phyloP scores from a whole-genome alignment of 345 rosid genomes.

The Populus ilicifolia region DNA sequence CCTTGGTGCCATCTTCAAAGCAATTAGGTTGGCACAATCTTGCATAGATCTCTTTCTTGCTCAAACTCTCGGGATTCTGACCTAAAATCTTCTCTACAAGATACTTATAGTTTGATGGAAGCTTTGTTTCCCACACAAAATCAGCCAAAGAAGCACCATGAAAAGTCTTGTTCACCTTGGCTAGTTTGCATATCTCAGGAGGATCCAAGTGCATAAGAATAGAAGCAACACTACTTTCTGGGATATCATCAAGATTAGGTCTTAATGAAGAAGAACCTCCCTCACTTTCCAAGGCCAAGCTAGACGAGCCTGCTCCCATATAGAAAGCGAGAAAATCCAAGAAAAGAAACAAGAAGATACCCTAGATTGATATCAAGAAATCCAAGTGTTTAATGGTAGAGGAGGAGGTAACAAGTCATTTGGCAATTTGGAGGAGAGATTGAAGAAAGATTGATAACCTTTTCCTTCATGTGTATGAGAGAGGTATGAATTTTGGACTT shows the following conservation, averaged over 20 bases:
- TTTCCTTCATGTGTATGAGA: slow-evolving; percentile 30
- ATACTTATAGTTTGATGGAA: slow-evolving; percentile 68
- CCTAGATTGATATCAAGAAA: neutral
- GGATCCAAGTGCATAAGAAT: slow-evolving; percentile 70
- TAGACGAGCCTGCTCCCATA: slow-evolving; percentile 68
- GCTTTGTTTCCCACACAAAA: slow-evolving; percentile 76
- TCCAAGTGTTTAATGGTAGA: slow-evolving; percentile 38
- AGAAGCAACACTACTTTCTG: slow-evolving; percentile 64
- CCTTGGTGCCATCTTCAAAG: slow-evolving; percentile 73
- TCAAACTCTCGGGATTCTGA: slow-evolving; percentile 21
- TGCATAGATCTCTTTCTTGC: slow-evolving; percentile 63
- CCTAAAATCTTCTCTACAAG: slow-evolving; percentile 47
- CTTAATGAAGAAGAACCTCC: neutral
- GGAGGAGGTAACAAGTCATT: slow-evolving; percentile 48
- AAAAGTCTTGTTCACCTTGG: slow-evolving; percentile 54
- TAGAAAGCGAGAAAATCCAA: slow-evolving; percentile 1
- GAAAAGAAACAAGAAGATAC: neutral
- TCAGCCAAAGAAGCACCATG: slow-evolving; percentile 66
- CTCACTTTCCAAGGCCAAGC: slow-evolving; percentile 22
- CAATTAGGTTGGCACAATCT: slow-evolving; percentile 52
- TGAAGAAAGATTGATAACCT: slow-evolving; percentile 37
- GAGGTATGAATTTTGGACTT: slow-evolving; percentile 16
- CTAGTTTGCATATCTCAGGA: slow-evolving; percentile 71
- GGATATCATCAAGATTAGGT: slow-evolving; percentile 55
- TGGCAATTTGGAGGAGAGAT: slow-evolving; percentile 36